A percentile compares a stretch with the other conserved stretches of the same genome.
phyloP scores from a whole-genome alignment of 75 land plant genomes.

The Azolla pinnata region DNA sequence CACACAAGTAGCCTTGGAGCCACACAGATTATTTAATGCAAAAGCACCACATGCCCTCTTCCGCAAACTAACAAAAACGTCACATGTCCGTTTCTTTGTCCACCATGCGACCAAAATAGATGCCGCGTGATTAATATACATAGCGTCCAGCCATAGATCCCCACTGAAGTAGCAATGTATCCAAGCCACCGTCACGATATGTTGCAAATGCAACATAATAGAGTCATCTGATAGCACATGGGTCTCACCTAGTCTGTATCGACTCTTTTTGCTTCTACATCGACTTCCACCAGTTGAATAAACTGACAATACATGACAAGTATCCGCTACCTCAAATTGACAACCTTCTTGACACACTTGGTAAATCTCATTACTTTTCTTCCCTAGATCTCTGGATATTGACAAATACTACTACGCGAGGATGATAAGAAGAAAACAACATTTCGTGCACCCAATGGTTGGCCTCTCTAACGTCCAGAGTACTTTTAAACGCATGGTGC shows the following conservation, averaged over 20 bases:
- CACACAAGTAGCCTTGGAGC: background rate
- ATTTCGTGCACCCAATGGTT: constrained; percentile 7
- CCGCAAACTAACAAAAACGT: background rate
- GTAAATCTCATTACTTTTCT: background rate
- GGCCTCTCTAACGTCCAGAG: background rate
- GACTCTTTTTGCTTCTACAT: constrained; percentile 6
- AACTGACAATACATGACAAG: background rate
- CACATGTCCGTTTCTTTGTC: background rate
- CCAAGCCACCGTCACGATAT: constrained; percentile 5
- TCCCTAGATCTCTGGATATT: constrained; percentile 8
- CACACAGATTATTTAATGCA: background rate
- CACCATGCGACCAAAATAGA: background rate
- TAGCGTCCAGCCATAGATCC: background rate
- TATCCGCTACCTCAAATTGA: constrained; percentile 10
- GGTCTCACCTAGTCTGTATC: constrained; percentile 4
- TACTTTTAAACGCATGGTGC: constrained; percentile 13
- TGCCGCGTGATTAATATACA: background rate
- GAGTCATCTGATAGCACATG: background rate
- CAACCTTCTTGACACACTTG: constrained; percentile 7
- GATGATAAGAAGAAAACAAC: constrained; percentile 9
- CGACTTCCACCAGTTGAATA: constrained; percentile 6
- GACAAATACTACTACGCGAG: background rate
- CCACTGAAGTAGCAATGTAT: background rate
- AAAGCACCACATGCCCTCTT: background rate
- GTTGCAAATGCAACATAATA: constrained; percentile 4